Conservation (phyloP, 2,329 filamentous ascomycete genomes). For the Endocalyx cinctus region DNA sequence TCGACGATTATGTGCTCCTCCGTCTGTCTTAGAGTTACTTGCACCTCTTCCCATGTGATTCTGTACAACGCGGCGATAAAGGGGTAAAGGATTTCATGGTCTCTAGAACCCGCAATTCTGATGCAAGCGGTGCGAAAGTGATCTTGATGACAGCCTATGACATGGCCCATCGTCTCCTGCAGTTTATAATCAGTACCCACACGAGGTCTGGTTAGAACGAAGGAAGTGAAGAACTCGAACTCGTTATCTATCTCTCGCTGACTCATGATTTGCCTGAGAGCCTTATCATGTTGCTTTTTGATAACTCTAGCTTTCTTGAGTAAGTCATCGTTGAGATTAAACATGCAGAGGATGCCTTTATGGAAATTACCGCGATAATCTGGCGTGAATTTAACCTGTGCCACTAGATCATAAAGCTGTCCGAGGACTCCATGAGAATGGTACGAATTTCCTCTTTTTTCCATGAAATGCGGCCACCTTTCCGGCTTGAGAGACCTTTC, state of each 20-base stretch:
- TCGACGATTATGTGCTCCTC: conserved; percentile 26
- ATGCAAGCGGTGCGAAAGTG: conserved; percentile 65
- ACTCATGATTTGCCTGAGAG: conserved; percentile 74
- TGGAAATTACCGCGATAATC: conserved; percentile 74
- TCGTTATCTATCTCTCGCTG: conserved; percentile 81
- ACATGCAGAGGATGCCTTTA: conserved; percentile 62
- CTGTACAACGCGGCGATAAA: conserved; percentile 87
- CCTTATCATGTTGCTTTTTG: conserved; percentile 74
- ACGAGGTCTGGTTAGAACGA: conserved; percentile 70
- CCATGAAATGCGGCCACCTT: conserved; percentile 84
- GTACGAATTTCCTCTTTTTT: conserved; percentile 60
- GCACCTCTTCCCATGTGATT: conserved; percentile 69
- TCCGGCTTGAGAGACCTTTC: conserved; percentile 53
- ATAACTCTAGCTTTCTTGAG: conserved; percentile 58
- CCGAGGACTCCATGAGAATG: conserved; percentile 70
- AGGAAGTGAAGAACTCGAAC: conserved; percentile 88
- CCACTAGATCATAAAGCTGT: conserved; percentile 73
- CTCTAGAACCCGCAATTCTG: conserved; percentile 55
- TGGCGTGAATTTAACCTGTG: conserved; percentile 63
- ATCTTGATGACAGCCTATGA: conserved; percentile 62
- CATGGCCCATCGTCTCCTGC: conserved; percentile 72
- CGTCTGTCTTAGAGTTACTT: conserved; percentile 48
- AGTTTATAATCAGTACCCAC: conserved; percentile 78
- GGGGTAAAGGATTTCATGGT: conserved; percentile 56
- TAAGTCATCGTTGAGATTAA: conserved; percentile 47